phyloP scores from a whole-genome alignment of 768 basidiomycete genomes.

The Agaricus sinodeliciosus region DNA sequence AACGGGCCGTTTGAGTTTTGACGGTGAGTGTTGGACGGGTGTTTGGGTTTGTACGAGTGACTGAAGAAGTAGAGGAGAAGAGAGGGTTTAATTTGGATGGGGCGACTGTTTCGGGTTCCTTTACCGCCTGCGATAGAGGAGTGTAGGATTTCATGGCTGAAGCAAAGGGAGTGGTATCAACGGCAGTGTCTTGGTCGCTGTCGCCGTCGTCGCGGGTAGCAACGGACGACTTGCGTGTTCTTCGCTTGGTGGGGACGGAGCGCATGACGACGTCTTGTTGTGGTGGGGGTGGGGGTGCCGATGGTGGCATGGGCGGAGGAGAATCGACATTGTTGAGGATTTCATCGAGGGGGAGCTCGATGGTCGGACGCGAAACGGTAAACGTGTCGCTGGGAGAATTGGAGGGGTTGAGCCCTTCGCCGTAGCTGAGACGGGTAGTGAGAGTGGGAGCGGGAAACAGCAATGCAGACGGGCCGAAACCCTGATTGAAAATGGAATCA shows the following conservation, averaged over 20 bases:
- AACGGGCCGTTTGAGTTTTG: constrained; percentile 49
- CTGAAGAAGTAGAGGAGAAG: constrained; percentile 44
- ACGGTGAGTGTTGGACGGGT: constrained; percentile 57
- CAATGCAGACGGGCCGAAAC: constrained; percentile 74
- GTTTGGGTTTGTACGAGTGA: constrained; percentile 26
- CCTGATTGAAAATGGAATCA: constrained; percentile 64
- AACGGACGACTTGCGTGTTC: constrained; percentile 16
- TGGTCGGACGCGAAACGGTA: constrained; percentile 69
- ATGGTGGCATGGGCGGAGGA: constrained; percentile 14
- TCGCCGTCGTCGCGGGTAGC: constrained; percentile 26
- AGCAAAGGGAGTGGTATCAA: constrained; percentile 23
- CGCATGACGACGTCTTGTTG: constrained; percentile 26
- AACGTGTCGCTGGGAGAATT: constrained; percentile 42
- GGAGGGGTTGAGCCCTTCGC: constrained; percentile 57
- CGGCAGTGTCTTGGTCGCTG: constrained; percentile 30
- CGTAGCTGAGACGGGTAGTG: constrained; percentile 67
- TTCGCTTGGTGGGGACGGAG: constrained; percentile 11
- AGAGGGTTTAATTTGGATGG: constrained; percentile 54
- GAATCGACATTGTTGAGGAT: constrained; percentile 50
- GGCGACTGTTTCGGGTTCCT: constrained; percentile 44
- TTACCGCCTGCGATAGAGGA: constrained; percentile 33
- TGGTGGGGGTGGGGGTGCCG: constrained; percentile 12
- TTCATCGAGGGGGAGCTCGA: constrained; percentile 83
- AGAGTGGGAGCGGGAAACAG: constrained; percentile 63
- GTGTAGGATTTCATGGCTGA: constrained; percentile 22